These are phyloP conservation scores for Euphorbia celastroides DNA, from an alignment of 441 rosid genomes.

Conservation along the genomic window DNA sequence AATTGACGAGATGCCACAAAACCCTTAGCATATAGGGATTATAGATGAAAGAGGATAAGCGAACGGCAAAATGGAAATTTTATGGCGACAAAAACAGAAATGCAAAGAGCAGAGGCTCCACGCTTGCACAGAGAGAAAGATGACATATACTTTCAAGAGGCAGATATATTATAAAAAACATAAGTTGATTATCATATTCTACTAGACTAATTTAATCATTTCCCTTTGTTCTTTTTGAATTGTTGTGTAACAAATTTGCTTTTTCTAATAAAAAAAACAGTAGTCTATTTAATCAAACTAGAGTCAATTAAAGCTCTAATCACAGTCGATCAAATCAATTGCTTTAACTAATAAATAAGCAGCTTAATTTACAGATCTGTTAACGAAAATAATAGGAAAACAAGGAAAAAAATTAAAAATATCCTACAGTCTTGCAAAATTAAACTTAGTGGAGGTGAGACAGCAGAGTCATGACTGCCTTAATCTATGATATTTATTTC, in stretches of 20 bases:
- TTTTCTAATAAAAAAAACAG: no score
- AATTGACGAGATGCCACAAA: constrained; percentile 3
- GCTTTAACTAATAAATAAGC: no score
- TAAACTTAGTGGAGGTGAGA: no score
- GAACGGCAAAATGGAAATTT: background rate
- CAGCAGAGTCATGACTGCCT: no score
- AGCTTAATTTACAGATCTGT: no score
- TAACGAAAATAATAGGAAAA: no score
- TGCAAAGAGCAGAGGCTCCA: background rate
- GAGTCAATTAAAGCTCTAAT: no score
- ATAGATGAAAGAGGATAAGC: background rate
- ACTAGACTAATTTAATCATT: background rate
- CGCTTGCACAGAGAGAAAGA: constrained; percentile 3
- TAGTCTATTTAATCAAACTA: no score
- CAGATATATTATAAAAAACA: constrained; percentile 7
- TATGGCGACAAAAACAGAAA: background rate
- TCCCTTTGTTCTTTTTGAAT: background rate
- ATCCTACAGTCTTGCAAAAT: no score
- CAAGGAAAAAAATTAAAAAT: no score
- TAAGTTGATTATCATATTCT: background rate
- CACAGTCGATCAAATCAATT: no score
- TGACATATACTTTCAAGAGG: constrained; percentile 1
- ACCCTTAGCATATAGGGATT: constrained; percentile 17
- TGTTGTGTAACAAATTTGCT: background rate
- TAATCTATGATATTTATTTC: no score